Evolutionary conservation across 1,284 basidiomycete genomes (phyloP).

Genomic region (Melampsora americana): DNA sequence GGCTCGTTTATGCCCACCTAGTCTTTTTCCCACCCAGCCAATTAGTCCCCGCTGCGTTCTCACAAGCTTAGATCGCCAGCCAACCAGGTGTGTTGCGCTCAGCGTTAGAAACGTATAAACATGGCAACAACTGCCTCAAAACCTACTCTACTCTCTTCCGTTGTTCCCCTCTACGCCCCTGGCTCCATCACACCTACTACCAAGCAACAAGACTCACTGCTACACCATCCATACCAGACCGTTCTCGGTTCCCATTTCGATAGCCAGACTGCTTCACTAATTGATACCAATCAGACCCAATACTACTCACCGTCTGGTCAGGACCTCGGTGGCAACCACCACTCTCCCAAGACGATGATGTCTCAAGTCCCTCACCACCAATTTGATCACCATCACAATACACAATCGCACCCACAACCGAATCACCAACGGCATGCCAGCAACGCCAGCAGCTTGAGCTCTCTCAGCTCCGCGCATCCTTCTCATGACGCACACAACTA

Average conservation of each 20-base stretch:
- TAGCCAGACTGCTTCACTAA: not conserved
- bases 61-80: not conserved
- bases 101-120: conserved; percentile 11
- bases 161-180: conserved; percentile 4
- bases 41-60: not conserved
- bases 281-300: not conserved
- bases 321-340: conserved; percentile 9
- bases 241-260: not conserved
- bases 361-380: conserved; percentile 25
- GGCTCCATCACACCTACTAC: not conserved
- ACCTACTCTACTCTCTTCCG: not conserved
- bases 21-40: conserved; percentile 2
- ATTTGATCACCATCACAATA: conserved; percentile 34
- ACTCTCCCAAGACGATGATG: conserved; percentile 19
- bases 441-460: conserved; percentile 38
- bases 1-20: not conserved
- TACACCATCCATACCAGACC: conserved; percentile 3
- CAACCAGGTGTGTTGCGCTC: not conserved
- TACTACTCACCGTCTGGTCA: not conserved
- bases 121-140: conserved; percentile 12
- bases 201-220: conserved; percentile 4
- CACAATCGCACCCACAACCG: conserved; percentile 21
- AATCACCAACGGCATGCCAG: conserved; percentile 42
- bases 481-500: conserved; percentile 27
- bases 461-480: conserved; percentile 11